These are phyloP conservation scores for Secale cereale DNA, from an alignment of 176 grass and related monocot genomes.

Conservation along the genomic window DNA sequence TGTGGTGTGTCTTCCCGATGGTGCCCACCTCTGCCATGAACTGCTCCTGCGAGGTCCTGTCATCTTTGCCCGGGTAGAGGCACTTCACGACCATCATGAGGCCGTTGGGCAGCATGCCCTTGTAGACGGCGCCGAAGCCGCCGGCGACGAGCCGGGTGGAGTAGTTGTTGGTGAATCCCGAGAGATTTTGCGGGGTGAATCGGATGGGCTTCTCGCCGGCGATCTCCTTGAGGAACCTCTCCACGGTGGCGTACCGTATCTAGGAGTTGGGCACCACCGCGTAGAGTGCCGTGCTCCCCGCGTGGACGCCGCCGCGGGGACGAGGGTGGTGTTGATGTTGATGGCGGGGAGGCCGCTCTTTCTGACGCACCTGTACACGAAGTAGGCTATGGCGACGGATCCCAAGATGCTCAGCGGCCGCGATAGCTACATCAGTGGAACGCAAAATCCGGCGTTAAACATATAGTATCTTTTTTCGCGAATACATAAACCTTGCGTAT, in stretches of 20 bases:
- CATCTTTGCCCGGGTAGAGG: not conserved
- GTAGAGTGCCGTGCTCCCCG: not conserved
- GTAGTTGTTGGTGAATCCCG: not conserved
- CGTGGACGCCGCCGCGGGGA: not conserved
- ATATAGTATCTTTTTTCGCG: too few relatives aligned
- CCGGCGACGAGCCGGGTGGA: not conserved
- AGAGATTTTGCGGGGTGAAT: constrained; percentile 14
- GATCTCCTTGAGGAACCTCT: not conserved
- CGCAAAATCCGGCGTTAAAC: not conserved
- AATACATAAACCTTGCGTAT: too few relatives aligned
- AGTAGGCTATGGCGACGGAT: not conserved
- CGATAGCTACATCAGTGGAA: not conserved
- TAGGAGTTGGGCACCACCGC: too few relatives aligned
- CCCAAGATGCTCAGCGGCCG: not conserved
- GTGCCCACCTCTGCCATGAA: constrained; percentile 12
- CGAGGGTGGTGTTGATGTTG: not conserved
- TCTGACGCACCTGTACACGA: not conserved
- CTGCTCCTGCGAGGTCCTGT: constrained; percentile 9
- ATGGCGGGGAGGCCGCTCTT: not conserved
- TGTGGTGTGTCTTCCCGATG: too few relatives aligned
- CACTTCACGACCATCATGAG: not conserved
- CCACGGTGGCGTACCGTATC: not conserved
- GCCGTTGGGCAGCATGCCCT: constrained; percentile 6
- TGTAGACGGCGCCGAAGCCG: not conserved
- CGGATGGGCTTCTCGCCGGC: not conserved